These are phyloP conservation scores for Phalaenopsis equestris DNA, from an alignment of 106 monocot genomes.

Conservation along the genomic window DNA sequence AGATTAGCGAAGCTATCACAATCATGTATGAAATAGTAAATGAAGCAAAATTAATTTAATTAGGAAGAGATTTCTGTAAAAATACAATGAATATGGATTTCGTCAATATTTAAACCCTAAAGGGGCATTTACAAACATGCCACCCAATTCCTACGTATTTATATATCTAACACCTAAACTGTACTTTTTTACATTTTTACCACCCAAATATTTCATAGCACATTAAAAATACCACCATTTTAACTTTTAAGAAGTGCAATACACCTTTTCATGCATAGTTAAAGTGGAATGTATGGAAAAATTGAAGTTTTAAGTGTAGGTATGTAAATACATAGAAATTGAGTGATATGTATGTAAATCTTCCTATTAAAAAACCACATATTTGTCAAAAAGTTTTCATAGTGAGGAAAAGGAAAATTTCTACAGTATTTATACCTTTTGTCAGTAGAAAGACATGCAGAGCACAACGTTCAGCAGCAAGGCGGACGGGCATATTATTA, in stretches of 20 bases:
- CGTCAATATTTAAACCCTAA: neutral
- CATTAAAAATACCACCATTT: too few species aligned
- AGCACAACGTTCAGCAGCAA: conserved; percentile 89
- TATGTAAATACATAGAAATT: too few species aligned
- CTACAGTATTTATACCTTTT: conserved; percentile 43
- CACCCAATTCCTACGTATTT: neutral
- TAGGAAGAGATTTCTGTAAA: neutral
- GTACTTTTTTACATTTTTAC: too few species aligned
- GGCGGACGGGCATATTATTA: conserved; percentile 69
- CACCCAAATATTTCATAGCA: too few species aligned
- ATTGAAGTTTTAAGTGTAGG: too few species aligned
- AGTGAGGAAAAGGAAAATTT: neutral
- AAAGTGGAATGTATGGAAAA: too few species aligned
- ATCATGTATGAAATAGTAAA: neutral
- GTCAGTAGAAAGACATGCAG: conserved; percentile 82
- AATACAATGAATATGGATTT: neutral
- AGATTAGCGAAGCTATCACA: neutral
- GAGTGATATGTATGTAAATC: too few species aligned
- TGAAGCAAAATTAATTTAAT: neutral
- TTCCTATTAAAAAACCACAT: too few species aligned
- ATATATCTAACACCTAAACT: too few species aligned
- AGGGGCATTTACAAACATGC: neutral
- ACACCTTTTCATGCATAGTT: too few species aligned
- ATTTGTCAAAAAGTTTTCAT: neutral
- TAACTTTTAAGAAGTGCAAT: too few species aligned